Evolutionary conservation across 2,329 filamentous ascomycete genomes (phyloP), one percentile per base, ranked within the genome.

Genomic region (Tolypocladium pustulatum): DNA sequence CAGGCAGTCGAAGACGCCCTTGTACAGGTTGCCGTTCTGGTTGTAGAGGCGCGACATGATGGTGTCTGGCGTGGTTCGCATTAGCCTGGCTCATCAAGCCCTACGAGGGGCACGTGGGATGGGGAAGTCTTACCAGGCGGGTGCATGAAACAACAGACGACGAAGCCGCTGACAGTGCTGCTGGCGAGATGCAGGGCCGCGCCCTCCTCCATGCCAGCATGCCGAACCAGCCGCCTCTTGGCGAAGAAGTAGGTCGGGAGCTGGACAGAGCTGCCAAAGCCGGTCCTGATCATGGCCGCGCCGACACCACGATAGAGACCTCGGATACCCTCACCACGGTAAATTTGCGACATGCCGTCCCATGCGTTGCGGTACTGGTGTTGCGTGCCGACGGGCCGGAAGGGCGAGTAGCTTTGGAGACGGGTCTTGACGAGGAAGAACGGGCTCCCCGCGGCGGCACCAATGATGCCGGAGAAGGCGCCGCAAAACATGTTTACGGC

Each of bases 21-120:
- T 87, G 79, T 99, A 99, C n/a, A 99, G 81, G 71, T 97, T 96
- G 57, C 94, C 94, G 62, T 92, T 96, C 73, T 99, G 94, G 78
- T 99, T 99, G 80, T 99, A 99, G 80, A 99, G 87, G 62, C 94
- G 88, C 62, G 91, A 94, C 94, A 99, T 99, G 75, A 99, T 90
- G 6, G 94, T 99, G 73, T 99, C 94, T 83, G 37, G 27, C 13
- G 30, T 3, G 10, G 20, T 22, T 53, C 20, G 20, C 20, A 30
- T 53, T 53, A 53, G 49, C 17, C 9, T 15, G 20, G 3, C 32
- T 10, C 46, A 12, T 12, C 43, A 27, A 9, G 43, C 9, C 46
- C 2, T 30, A 4, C 46, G 12, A 34, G 2, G 20, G 10, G 46
- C 32, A 13, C 20, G 20, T 5, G 13, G n/a, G 5, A n/a, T 2